Conservation (phyloP, 805 yeast species). For the Yamadazyma olivae region DNA sequence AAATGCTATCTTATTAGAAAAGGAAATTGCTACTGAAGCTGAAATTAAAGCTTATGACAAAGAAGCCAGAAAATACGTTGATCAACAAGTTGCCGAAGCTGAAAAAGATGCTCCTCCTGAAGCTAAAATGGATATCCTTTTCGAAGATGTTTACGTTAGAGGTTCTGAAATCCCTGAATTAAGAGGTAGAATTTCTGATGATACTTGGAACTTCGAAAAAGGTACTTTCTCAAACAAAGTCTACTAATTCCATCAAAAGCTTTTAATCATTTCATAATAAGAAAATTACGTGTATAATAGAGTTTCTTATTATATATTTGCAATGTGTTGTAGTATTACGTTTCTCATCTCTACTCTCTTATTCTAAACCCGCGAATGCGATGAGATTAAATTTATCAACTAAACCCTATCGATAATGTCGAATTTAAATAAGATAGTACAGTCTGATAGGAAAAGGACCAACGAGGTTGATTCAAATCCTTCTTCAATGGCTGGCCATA, state of each 20-base stretch:
- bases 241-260: conserved; percentile 24
- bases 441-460: conserved; percentile 32
- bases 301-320: background rate
- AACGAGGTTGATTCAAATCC: conserved; percentile 60
- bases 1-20: conserved; percentile 80
- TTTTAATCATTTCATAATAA: background rate
- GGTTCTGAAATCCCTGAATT: conserved; percentile 90
- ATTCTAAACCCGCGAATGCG: too few relatives aligned
- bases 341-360: background rate
- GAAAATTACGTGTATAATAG: background rate
- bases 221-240: conserved; percentile 45
- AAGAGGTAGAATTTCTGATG: conserved; percentile 96
- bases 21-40: conserved; percentile 85
- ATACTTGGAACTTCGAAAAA: conserved; percentile 79
- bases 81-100: conserved; percentile 90
- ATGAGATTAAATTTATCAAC: too few relatives aligned
- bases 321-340: background rate
- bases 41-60: conserved; percentile 94
- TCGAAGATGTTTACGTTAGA: conserved; percentile 94
- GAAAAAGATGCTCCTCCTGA: conserved; percentile 94
- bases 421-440: conserved; percentile 17
- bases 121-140: conserved; percentile 89
- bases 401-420: conserved; percentile 5
- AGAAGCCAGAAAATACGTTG: conserved; percentile 93
- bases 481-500: conserved; percentile 64